phyloP scores from a whole-genome alignment of 208 protist genomes.

The Acanthamoeba triangularis region DNA sequence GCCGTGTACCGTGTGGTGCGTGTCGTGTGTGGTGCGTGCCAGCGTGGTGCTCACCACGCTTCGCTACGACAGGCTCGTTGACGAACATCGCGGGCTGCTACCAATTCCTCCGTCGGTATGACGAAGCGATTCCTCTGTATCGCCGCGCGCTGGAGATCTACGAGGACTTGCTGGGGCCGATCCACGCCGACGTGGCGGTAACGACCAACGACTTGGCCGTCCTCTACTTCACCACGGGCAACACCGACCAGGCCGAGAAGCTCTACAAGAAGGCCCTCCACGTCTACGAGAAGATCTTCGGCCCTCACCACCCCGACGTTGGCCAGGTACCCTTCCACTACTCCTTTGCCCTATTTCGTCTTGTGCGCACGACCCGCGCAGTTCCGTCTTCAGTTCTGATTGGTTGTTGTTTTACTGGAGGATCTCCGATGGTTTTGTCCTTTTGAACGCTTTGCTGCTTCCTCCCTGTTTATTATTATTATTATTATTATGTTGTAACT shows the following conservation, averaged over 20 bases:
- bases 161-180: slow-evolving; percentile 23
- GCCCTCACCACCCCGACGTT: slow-evolving; percentile 11
- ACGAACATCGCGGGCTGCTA: slow-evolving; percentile 64
- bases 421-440: no score
- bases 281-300: slow-evolving; percentile 56
- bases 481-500: no score
- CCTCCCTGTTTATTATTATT: no score
- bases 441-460: no score
- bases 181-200: slow-evolving; percentile 45
- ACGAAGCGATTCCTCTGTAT: slow-evolving; percentile 42
- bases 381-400: no score
- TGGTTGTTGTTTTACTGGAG: no score
- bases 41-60: neutral
- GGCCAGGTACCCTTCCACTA: no score
- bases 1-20: neutral
- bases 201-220: slow-evolving; percentile 52
- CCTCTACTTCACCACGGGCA: slow-evolving; percentile 66
- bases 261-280: slow-evolving; percentile 44
- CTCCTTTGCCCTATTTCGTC: no score
- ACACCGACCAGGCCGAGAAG: slow-evolving; percentile 68
- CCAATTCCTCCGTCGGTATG: slow-evolving; percentile 31
- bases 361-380: no score
- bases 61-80: neutral
- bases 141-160: slow-evolving; percentile 21
- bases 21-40: neutral